Percentiles rank a stretch among this genome's conserved stretches.
Evolutionary conservation across 768 basidiomycete genomes (phyloP).

Genomic region (Cantharellus cinnabarinus): DNA sequence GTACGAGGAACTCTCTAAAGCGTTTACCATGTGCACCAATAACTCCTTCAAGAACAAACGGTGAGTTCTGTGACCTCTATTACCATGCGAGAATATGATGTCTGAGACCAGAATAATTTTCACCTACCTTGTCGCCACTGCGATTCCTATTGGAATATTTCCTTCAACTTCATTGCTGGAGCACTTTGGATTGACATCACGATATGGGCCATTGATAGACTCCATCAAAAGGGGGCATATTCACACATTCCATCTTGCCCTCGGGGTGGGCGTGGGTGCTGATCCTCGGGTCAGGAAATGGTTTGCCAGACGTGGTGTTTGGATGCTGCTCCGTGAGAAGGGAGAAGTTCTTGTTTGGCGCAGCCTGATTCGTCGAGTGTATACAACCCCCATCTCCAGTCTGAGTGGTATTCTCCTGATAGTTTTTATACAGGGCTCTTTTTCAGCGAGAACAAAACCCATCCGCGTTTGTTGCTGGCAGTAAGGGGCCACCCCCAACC

Average conservation of each 20-base stretch:
- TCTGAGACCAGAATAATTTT: not conserved
- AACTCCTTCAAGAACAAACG: not conserved
- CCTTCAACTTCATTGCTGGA: not conserved
- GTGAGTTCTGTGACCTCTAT: not conserved
- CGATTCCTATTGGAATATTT: not conserved
- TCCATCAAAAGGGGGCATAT: not conserved
- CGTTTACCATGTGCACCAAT: not conserved
- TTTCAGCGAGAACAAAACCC: not conserved
- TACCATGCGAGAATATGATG: not conserved
- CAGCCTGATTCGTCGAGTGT: not conserved
- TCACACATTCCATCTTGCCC: not conserved
- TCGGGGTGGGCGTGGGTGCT: not conserved
- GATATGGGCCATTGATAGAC: not conserved
- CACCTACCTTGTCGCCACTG: not conserved
- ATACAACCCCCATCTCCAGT: not conserved
- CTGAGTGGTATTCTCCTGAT: not conserved
- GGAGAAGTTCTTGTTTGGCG: not conserved
- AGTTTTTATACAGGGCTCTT: not conserved
- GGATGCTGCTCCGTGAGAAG: not conserved
- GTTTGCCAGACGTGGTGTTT: not conserved
- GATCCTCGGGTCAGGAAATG: not conserved
- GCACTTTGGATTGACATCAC: not conserved
- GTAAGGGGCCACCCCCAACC: not conserved
- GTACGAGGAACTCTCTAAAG: not conserved
- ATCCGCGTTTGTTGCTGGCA: not conserved